These are phyloP conservation scores for Mollisia scopiformis DNA, from an alignment of 2,329 filamentous ascomycete genomes.

Conservation along the genomic window DNA sequence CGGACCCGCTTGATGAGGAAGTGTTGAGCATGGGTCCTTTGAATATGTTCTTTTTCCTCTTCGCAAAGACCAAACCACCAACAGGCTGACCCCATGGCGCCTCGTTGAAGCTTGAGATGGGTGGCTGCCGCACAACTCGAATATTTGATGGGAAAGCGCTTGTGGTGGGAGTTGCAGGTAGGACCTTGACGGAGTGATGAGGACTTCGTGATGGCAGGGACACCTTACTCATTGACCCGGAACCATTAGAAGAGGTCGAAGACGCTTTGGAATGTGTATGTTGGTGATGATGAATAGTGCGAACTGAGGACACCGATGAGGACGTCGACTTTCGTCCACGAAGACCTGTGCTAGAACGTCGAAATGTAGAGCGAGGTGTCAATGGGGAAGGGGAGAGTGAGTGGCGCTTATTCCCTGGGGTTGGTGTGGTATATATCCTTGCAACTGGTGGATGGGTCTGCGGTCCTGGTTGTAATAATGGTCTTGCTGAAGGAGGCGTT, in stretches of 20 bases:
- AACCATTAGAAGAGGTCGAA: conserved; percentile 83
- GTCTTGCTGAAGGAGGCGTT: conserved; percentile 41
- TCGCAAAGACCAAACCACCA: conserved; percentile 74
- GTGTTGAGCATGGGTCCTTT: conserved; percentile 73
- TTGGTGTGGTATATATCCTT: conserved; percentile 43
- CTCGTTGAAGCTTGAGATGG: conserved; percentile 59
- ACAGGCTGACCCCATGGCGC: conserved; percentile 52
- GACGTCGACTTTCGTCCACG: conserved; percentile 94
- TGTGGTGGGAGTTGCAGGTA: conserved; percentile 83
- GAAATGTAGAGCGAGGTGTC: conserved; percentile 84
- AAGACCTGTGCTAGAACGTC: conserved; percentile 80
- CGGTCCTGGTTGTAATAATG: conserved; percentile 37
- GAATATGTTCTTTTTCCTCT: conserved; percentile 79
- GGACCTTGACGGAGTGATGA: conserved; percentile 91
- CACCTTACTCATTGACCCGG: conserved; percentile 71
- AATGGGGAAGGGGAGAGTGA: conserved; percentile 86
- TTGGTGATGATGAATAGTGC: conserved; percentile 85
- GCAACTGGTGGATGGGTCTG: conserved; percentile 35
- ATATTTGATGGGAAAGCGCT: conserved; percentile 82
- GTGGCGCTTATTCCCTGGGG: conserved; percentile 63
- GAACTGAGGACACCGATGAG: conserved; percentile 89
- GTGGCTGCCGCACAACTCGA: conserved; percentile 71
- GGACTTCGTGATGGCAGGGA: conserved; percentile 72
- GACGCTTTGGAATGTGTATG: conserved; percentile 93
- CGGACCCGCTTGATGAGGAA: conserved; percentile 18